A percentile compares a stretch with the other conserved stretches of the same genome.
These are phyloP conservation scores for Mrakiaceae sp. DNA, from an alignment of 1,284 basidiomycete genomes.

Conservation along the genomic window DNA sequence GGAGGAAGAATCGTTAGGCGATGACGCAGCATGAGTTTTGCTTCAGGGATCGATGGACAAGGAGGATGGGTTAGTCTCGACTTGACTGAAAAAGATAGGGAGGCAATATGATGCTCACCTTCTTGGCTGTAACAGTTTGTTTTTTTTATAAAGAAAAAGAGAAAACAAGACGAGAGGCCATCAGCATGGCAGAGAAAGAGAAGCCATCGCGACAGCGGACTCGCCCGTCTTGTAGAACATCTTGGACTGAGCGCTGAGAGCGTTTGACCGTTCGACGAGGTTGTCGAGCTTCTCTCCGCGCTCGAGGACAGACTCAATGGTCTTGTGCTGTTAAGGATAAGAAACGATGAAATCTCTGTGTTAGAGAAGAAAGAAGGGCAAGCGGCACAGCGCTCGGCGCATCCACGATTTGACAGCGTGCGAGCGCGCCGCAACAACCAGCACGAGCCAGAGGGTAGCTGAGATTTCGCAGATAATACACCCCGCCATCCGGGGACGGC, in stretches of 20 bases:
- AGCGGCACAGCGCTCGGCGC: no score
- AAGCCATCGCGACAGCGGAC: constrained; percentile 48
- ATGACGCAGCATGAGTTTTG: constrained; percentile 59
- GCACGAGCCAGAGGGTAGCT: no score
- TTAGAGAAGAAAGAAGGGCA: no score
- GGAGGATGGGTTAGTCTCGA: not conserved
- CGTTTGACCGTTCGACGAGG: constrained; percentile 87
- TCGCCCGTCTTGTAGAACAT: constrained; percentile 90
- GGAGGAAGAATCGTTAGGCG: constrained; percentile 26
- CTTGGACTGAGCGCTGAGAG: constrained; percentile 82
- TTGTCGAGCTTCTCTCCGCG: constrained; percentile 96
- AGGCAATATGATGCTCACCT: not conserved
- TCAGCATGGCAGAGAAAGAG: not conserved
- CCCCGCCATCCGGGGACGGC: no score
- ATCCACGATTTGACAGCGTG: no score
- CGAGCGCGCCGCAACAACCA: no score
- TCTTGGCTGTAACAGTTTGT: not conserved
- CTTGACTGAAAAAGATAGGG: not conserved
- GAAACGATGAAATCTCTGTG: not conserved
- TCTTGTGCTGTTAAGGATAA: constrained; percentile 67
- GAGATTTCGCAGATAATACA: no score
- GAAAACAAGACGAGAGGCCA: not conserved
- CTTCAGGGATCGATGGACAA: constrained; percentile 31
- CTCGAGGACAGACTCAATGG: constrained; percentile 93
- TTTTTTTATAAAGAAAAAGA: not conserved